Conservation (phyloP, 1,139 yeast species). For the Suhomyces wounanorum region DNA sequence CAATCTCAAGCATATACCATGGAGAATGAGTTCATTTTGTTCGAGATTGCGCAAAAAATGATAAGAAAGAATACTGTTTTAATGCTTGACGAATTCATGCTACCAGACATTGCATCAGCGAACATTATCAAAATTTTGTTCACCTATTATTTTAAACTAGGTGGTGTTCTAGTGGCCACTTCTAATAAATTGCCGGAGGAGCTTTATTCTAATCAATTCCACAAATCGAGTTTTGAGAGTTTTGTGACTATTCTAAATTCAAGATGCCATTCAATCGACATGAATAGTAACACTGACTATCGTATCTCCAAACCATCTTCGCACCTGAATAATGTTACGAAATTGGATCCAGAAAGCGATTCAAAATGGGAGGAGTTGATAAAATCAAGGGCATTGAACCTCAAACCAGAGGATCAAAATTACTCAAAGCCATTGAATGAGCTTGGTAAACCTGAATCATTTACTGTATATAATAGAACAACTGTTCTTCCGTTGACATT, state of each 20-base stretch:
- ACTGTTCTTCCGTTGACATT: slow-evolving; percentile 49
- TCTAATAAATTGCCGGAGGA: slow-evolving; percentile 73
- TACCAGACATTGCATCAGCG: slow-evolving; percentile 73
- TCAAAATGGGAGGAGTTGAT: slow-evolving; percentile 40
- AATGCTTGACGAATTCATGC: slow-evolving; percentile 71
- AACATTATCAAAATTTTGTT: slow-evolving; percentile 65
- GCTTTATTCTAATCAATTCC: slow-evolving; percentile 64
- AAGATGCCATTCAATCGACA: slow-evolving; percentile 65
- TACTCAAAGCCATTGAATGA: slow-evolving; percentile 19
- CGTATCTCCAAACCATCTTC: slow-evolving; percentile 42
- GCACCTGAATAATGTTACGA: slow-evolving; percentile 34
- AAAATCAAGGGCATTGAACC: slow-evolving; percentile 14
- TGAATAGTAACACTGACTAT: slow-evolving; percentile 61
- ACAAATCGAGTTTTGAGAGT: slow-evolving; percentile 55
- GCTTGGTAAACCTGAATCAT: slow-evolving; percentile 27
- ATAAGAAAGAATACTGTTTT: slow-evolving; percentile 59
- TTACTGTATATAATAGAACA: slow-evolving; percentile 58
- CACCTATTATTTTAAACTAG: slow-evolving; percentile 68
- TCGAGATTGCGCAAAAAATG: slow-evolving; percentile 70
- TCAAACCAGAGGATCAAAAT: slow-evolving; percentile 1
- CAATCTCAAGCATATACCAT: slow-evolving; percentile 28
- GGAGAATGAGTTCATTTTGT: slow-evolving; percentile 65
- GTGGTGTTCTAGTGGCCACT: slow-evolving; percentile 75
- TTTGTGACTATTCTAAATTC: slow-evolving; percentile 59
- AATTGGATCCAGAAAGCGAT: slow-evolving; percentile 27